phyloP scores from a whole-genome alignment of 768 basidiomycete species.

The Amanita pseudoporphyria region DNA sequence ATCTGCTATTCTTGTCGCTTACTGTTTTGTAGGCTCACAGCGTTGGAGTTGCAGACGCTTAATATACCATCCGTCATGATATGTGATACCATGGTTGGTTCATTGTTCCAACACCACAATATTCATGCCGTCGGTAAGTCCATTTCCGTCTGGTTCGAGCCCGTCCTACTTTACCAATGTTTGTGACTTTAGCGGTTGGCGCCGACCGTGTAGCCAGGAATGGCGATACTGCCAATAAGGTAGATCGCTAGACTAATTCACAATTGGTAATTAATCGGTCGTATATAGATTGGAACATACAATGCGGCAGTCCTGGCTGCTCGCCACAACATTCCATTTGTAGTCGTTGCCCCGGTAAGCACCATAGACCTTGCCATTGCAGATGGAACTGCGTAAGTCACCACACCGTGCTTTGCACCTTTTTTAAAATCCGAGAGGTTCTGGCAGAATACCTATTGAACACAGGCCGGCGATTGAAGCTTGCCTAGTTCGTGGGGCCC shows the following conservation, averaged over 20 bases:
- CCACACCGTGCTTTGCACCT: slow-evolving; percentile 9
- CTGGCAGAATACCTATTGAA: slow-evolving; percentile 76
- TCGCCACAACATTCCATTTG: slow-evolving; percentile 81
- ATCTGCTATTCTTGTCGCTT: background rate
- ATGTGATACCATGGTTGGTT: slow-evolving; percentile 97
- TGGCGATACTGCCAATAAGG: slow-evolving; percentile 97
- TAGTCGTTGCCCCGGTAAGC: slow-evolving; percentile 88
- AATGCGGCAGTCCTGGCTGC: slow-evolving; percentile 91
- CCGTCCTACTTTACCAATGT: background rate
- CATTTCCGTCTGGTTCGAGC: background rate
- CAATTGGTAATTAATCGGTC: background rate
- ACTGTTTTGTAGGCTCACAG: slow-evolving; percentile 55
- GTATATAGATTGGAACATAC: slow-evolving; percentile 75
- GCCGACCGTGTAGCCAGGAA: slow-evolving; percentile 87
- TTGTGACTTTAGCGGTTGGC: slow-evolving; percentile 50
- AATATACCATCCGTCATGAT: slow-evolving; percentile 87
- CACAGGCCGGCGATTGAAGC: slow-evolving; percentile 85
- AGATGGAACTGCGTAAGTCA: slow-evolving; percentile 53
- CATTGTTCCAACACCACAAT: slow-evolving; percentile 77
- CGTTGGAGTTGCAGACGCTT: slow-evolving; percentile 79
- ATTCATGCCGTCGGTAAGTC: slow-evolving; percentile 73
- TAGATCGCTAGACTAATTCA: slow-evolving; percentile 9
- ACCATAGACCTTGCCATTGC: slow-evolving; percentile 79
- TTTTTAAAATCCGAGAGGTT: slow-evolving; percentile 5
- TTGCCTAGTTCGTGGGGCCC: slow-evolving; percentile 74